Conservation (phyloP, 805 yeast genomes). For the Saccharomycopsis malanga region DNA sequence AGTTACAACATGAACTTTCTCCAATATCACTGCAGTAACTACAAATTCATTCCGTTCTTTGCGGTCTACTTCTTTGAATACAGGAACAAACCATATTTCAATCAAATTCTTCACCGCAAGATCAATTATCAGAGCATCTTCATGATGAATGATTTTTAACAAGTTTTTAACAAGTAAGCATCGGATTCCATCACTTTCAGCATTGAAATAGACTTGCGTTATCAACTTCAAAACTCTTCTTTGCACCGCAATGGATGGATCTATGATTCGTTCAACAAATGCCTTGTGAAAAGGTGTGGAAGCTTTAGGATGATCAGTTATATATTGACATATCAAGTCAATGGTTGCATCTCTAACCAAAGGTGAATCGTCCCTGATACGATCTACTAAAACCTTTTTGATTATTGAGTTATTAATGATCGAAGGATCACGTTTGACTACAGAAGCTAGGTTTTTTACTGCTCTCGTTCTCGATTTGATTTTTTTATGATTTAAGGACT, state of each 20-base stretch:
- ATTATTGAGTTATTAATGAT: constrained; percentile 46
- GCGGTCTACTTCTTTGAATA: constrained; percentile 15
- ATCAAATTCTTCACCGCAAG: constrained; percentile 34
- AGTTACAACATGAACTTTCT: constrained; percentile 32
- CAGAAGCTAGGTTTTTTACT: constrained; percentile 49
- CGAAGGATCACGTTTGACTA: constrained; percentile 46
- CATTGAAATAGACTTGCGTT: constrained; percentile 37
- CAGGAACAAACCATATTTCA: constrained; percentile 32
- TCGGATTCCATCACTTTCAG: constrained; percentile 30
- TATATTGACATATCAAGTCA: constrained; percentile 50
- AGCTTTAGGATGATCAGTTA: constrained; percentile 37
- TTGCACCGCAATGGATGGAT: constrained; percentile 44
- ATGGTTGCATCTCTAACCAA: constrained; percentile 71
- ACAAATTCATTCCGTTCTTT: constrained; percentile 6
- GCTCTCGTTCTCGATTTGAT: constrained; percentile 56
- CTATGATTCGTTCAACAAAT: constrained; percentile 37
- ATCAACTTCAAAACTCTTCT: constrained; percentile 52
- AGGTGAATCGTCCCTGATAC: constrained; percentile 56
- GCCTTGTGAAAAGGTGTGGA: constrained; percentile 27
- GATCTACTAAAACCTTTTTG: constrained; percentile 42
- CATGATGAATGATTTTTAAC: constrained; percentile 56
- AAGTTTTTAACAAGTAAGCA: constrained; percentile 44
- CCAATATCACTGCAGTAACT: constrained; percentile 17
- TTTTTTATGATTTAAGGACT: constrained; percentile 41
- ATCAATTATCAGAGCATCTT: constrained; percentile 50